A percentile compares a stretch with the other conserved stretches of the same genome.
Evolutionary conservation across 805 yeast species (phyloP).

Genomic region (Kluyveromyces lactis): DNA sequence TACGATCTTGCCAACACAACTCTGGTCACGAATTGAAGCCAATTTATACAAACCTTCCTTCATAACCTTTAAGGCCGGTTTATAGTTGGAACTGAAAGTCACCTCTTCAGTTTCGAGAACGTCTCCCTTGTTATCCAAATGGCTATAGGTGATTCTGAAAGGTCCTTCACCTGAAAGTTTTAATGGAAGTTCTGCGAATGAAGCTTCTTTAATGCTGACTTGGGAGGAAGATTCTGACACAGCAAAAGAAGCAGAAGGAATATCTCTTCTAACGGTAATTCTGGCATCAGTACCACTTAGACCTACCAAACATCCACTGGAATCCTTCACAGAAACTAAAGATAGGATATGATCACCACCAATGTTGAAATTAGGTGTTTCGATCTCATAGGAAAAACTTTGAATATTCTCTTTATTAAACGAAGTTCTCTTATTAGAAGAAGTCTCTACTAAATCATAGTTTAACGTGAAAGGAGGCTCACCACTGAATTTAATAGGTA

Average conservation of each 20-base stretch:
- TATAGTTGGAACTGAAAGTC: conserved; percentile 20
- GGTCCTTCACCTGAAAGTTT: conserved; percentile 52
- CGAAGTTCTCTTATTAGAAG: conserved; percentile 40
- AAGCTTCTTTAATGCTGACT: conserved; percentile 53
- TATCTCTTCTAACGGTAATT: conserved; percentile 60
- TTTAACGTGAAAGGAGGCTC: conserved; percentile 66
- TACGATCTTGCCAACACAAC: conserved; percentile 43
- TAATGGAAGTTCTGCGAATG: conserved; percentile 48
- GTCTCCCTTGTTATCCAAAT: conserved; percentile 24
- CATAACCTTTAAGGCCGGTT: conserved; percentile 30
- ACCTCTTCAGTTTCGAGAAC: conserved; percentile 18
- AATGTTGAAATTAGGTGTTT: conserved; percentile 43
- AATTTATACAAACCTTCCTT: conserved; percentile 43
- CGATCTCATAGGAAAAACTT: conserved; percentile 33
- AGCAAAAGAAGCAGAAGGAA: conserved; percentile 50
- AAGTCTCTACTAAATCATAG: conserved; percentile 57
- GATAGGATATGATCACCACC: conserved; percentile 73
- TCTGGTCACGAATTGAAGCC: conserved; percentile 38
- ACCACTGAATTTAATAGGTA: conserved; percentile 64
- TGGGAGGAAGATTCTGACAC: conserved; percentile 29
- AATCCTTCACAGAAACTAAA: conserved; percentile 60
- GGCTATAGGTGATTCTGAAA: conserved; percentile 32
- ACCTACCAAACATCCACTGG: conserved; percentile 71
- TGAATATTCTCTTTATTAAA: conserved; percentile 35
- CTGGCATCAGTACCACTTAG: conserved; percentile 54